Conservation (phyloP, 2,329 filamentous ascomycete genomes). For the Talaromyces funiculosus region DNA sequence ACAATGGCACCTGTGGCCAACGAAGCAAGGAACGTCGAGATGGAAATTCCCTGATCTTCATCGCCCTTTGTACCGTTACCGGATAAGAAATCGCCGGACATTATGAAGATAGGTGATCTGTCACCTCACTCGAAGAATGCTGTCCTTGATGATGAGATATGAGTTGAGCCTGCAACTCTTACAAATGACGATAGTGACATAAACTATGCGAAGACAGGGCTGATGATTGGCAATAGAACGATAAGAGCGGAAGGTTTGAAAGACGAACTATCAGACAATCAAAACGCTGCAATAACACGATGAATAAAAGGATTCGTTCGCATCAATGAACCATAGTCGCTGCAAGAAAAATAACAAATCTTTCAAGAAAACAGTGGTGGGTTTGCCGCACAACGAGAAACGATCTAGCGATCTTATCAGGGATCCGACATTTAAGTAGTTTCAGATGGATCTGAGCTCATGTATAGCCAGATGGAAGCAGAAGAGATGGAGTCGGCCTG, state of each 20-base stretch:
- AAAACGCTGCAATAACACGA: not conserved
- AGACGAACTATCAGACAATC: not conserved
- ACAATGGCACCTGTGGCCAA: slow-evolving; percentile 57
- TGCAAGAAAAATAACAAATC: not conserved
- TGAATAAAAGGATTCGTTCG: not conserved
- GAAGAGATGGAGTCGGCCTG: not conserved
- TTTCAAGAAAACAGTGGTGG: not conserved
- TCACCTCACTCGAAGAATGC: not conserved
- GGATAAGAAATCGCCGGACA: slow-evolving; percentile 28
- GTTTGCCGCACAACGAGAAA: not conserved
- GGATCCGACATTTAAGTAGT: not conserved
- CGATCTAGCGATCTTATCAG: not conserved
- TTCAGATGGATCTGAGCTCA: not conserved
- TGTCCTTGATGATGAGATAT: not conserved
- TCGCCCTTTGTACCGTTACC: slow-evolving; percentile 31
- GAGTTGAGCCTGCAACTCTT: slow-evolving; percentile 6
- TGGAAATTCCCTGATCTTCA: slow-evolving; percentile 30
- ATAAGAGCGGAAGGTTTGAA: slow-evolving; percentile 3
- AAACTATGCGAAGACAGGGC: not conserved
- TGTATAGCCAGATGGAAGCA: not conserved
- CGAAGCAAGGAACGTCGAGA: slow-evolving; percentile 58
- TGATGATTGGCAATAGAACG: not conserved
- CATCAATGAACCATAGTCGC: not conserved
- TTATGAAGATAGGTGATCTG: not conserved
- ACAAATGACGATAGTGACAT: not conserved